Percentiles rank a stretch among this genome's conserved stretches.
Conservation (phyloP, 2,329 filamentous ascomycete species). For the Cordyceps cicadae region DNA sequence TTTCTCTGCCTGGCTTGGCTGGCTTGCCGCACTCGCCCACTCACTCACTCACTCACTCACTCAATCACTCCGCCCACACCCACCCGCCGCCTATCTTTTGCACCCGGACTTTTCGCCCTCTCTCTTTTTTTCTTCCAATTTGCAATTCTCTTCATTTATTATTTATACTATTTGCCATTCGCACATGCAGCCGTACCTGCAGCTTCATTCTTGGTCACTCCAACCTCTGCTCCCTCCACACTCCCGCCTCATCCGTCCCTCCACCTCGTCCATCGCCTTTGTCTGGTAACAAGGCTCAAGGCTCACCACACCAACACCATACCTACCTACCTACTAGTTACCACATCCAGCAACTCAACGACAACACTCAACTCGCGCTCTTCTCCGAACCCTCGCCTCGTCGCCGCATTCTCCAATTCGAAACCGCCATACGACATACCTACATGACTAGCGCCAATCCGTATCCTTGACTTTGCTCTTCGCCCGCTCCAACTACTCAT, state of each 20-base stretch:
- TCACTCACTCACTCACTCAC: background rate
- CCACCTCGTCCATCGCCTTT: background rate
- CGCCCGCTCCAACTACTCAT: background rate
- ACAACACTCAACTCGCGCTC: background rate
- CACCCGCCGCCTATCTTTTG: background rate
- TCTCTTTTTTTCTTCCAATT: background rate
- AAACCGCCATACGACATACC: background rate
- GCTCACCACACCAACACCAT: background rate
- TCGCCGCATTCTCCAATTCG: background rate
- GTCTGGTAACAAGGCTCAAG: conserved; percentile 1
- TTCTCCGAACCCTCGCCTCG: background rate
- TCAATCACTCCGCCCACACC: conserved; percentile 7
- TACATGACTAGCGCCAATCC: background rate
- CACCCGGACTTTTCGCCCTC: background rate
- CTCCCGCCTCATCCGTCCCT: background rate
- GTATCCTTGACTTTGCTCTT: background rate
- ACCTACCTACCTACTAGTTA: too few relatives aligned
- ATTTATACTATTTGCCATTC: background rate
- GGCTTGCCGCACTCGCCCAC: background rate
- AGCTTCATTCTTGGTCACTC: background rate
- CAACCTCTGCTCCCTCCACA: background rate
- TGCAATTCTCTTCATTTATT: background rate
- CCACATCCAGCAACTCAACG: background rate
- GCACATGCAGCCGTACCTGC: background rate
- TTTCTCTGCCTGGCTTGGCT: background rate